Percentiles rank a stretch among this genome's conserved stretches.
Conservation (phyloP, 2,329 filamentous ascomycete genomes). For the Myriangium duriaei region DNA sequence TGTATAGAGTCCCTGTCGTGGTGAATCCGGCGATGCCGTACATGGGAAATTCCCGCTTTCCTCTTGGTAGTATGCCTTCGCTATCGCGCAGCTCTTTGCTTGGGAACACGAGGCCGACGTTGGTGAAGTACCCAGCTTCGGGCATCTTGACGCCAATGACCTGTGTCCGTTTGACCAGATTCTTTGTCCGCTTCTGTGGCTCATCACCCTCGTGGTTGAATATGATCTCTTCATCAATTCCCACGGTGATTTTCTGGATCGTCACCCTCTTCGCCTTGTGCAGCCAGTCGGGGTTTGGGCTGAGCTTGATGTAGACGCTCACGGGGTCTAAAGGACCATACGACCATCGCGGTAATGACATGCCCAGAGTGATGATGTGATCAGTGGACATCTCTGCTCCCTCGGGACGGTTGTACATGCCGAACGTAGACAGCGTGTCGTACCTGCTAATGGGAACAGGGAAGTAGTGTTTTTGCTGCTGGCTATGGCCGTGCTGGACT, state of each 20-base stretch:
- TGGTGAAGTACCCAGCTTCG: conserved; percentile 84
- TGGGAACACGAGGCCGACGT: conserved; percentile 81
- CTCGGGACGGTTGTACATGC: conserved; percentile 97
- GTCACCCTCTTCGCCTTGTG: conserved; percentile 82
- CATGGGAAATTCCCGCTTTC: conserved; percentile 75
- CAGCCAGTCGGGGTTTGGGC: conserved; percentile 84
- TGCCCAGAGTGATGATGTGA: conserved; percentile 81
- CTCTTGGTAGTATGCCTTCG: conserved; percentile 75
- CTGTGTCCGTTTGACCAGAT: conserved; percentile 72
- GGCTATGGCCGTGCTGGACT: conserved; percentile 76
- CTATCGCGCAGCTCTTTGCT: conserved; percentile 75
- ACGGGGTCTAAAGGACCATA: conserved; percentile 93
- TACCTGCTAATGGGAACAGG: conserved; percentile 85
- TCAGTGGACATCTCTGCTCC: conserved; percentile 75
- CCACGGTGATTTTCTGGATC: conserved; percentile 85
- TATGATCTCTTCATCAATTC: conserved; percentile 96
- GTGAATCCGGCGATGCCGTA: conserved; percentile 87
- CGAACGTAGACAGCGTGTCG: conserved; percentile 94
- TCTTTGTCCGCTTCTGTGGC: conserved; percentile 78
- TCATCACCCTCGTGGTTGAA: conserved; percentile 97
- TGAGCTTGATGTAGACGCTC: conserved; percentile 87
- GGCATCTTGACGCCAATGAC: conserved; percentile 72
- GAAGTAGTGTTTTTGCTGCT: conserved; percentile 83
- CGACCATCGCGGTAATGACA: conserved; percentile 88
- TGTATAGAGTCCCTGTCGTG: conserved; percentile 86